Evolutionary conservation across 192 early-diverging fungal genomes (phyloP).

Genomic region (Piromyces finnis): DNA sequence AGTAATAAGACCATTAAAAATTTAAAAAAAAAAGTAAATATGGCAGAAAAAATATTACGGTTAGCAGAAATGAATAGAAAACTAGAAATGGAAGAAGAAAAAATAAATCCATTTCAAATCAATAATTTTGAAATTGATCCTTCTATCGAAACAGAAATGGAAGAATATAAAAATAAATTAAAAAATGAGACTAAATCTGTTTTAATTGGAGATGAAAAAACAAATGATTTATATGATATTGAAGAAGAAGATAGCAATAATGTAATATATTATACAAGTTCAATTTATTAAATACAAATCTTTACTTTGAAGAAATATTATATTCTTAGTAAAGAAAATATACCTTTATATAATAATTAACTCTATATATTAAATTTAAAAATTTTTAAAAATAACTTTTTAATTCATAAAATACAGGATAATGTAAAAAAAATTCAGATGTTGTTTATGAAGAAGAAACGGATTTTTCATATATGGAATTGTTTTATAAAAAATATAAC

Average conservation of each 20-base stretch:
- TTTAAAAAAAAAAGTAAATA: slow-evolving; percentile 22
- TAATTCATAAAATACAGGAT: too few species aligned
- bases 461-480: slow-evolving; percentile 11
- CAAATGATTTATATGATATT: background rate
- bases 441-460: background rate
- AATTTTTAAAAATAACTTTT: too few species aligned
- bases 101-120: background rate
- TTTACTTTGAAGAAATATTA: too few species aligned
- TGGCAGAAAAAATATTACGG: slow-evolving; percentile 37
- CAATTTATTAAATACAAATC: too few species aligned
- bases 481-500: slow-evolving; percentile 42
- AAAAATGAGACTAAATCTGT: background rate
- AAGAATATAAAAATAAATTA: background rate
- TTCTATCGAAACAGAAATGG: background rate
- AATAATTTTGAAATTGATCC: background rate
- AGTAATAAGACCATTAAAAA: slow-evolving; percentile 21
- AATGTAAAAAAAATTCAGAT: background rate
- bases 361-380: too few species aligned
- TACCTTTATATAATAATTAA: too few species aligned
- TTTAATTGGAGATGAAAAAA: background rate
- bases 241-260: background rate
- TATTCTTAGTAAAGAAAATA: too few species aligned
- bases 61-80: slow-evolving; percentile 46
- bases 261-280: too few species aligned
- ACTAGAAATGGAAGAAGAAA: slow-evolving; percentile 40